These are phyloP conservation scores for Eucalyptus cladocalyx DNA, from an alignment of 345 rosid species.

Conservation along the genomic window DNA sequence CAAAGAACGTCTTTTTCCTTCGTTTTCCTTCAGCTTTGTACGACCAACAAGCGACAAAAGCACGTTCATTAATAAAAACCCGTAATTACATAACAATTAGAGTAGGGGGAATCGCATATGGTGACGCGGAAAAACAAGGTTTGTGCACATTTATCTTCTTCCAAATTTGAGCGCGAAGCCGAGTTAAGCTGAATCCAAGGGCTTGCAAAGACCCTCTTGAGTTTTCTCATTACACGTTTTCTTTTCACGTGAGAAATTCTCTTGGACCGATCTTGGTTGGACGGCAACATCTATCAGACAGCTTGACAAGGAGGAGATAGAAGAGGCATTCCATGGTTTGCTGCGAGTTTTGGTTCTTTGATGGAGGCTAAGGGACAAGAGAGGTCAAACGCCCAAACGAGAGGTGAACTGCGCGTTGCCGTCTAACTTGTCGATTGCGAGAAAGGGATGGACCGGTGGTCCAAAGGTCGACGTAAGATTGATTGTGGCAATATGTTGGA, in stretches of 20 bases:
- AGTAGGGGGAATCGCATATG: not conserved
- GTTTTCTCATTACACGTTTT: not conserved
- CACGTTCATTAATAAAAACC: not conserved
- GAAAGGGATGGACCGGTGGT: not conserved
- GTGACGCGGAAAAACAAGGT: not conserved
- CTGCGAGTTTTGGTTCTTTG: not conserved
- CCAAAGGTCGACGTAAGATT: not conserved
- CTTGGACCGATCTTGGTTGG: not conserved
- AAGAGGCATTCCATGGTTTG: not conserved
- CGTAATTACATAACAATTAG: not conserved
- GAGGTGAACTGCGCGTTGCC: not conserved
- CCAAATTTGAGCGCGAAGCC: not conserved
- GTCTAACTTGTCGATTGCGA: not conserved
- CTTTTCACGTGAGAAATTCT: not conserved
- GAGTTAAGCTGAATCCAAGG: not conserved
- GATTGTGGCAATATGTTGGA: not conserved
- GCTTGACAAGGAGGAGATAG: not conserved
- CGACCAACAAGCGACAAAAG: not conserved
- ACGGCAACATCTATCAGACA: not conserved
- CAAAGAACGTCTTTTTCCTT: not conserved
- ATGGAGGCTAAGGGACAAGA: not conserved
- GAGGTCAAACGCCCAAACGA: not conserved
- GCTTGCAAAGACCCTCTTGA: not conserved
- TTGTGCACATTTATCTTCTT: not conserved
- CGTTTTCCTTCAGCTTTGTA: not conserved